Conservation (phyloP, 2,329 filamentous ascomycete species). For the Hypoxylon sp. region DNA sequence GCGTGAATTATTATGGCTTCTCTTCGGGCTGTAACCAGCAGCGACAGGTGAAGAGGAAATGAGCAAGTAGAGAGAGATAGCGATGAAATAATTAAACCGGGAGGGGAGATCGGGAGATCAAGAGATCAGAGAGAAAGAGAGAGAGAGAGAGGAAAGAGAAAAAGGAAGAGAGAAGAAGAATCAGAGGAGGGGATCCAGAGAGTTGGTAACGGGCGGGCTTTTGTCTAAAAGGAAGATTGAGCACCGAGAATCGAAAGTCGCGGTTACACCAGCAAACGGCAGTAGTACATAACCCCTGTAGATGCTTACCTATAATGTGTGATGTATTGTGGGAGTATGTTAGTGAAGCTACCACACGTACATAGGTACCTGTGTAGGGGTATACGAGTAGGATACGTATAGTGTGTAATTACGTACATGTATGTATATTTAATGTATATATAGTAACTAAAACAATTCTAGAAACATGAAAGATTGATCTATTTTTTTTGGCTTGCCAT, state of each 20-base stretch:
- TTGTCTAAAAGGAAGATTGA: slow-evolving; percentile 51
- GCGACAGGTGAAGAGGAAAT: slow-evolving; percentile 41
- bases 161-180: slow-evolving; percentile 36
- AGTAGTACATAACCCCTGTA: slow-evolving; percentile 34
- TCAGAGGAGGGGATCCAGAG: slow-evolving; percentile 50
- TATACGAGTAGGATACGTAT: slow-evolving; percentile 26
- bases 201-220: slow-evolving; percentile 52
- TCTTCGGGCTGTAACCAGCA: slow-evolving; percentile 47
- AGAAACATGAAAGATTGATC: slow-evolving; percentile 8
- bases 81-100: slow-evolving; percentile 15
- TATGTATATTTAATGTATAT: not conserved
- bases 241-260: slow-evolving; percentile 39
- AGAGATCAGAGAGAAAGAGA: slow-evolving; percentile 23
- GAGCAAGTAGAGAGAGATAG: slow-evolving; percentile 4
- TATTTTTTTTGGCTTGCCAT: not conserved
- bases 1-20: slow-evolving; percentile 43
- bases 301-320: slow-evolving; percentile 8
- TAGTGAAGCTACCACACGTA: slow-evolving; percentile 20
- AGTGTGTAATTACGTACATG: slow-evolving; percentile 4
- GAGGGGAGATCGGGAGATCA: slow-evolving; percentile 12
- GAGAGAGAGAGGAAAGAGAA: slow-evolving; percentile 18
- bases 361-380: slow-evolving; percentile 24
- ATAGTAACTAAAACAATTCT: slow-evolving; percentile 4
- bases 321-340: slow-evolving; percentile 12
- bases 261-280: slow-evolving; percentile 44